Percentiles rank a stretch among this genome's conserved stretches.
These are phyloP conservation scores for Miamiensis avidus DNA, from an alignment of 169 alveolate genomes.

Conservation along the genomic window DNA sequence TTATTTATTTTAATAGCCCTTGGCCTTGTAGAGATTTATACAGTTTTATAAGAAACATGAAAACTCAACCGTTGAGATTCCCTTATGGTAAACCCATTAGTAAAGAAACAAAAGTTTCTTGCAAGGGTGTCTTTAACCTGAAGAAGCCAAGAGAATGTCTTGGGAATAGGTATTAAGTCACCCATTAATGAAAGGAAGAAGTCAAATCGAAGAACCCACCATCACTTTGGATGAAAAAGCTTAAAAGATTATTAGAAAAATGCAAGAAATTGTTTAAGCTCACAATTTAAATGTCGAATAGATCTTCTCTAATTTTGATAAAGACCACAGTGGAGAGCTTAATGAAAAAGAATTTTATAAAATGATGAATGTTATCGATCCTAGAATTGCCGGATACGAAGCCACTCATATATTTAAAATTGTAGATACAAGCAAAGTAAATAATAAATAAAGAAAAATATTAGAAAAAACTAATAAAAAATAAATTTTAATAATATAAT, in stretches of 20 bases:
- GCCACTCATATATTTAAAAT: constrained; percentile 9
- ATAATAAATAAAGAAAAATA: too few species aligned
- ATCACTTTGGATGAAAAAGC: not conserved
- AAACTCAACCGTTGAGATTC: constrained; percentile 35
- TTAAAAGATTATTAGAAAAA: not conserved
- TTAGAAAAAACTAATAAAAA: too few species aligned
- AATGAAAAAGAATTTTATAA: constrained; percentile 16
- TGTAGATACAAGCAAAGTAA: constrained; percentile 12
- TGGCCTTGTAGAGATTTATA: constrained; percentile 47
- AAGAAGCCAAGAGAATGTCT: constrained; percentile 32
- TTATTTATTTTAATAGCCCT: constrained; percentile 5
- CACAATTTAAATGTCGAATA: constrained; percentile 14
- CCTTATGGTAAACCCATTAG: constrained; percentile 36
- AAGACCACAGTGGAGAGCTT: constrained; percentile 14
- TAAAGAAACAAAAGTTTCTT: constrained; percentile 30
- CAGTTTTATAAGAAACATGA: constrained; percentile 33
- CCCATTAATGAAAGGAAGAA: not conserved
- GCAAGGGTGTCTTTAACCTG: constrained; percentile 19
- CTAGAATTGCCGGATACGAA: constrained; percentile 28
- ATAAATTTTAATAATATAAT: too few species aligned
- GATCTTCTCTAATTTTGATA: constrained; percentile 9
- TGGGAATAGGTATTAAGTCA: constrained; percentile 47
- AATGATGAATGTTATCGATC: constrained; percentile 18
- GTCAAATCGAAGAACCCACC: not conserved
- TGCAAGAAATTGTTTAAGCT: constrained; percentile 5